Conservation (phyloP, 192 early-diverging fungal species). For the Entomortierella chlamydospora region DNA sequence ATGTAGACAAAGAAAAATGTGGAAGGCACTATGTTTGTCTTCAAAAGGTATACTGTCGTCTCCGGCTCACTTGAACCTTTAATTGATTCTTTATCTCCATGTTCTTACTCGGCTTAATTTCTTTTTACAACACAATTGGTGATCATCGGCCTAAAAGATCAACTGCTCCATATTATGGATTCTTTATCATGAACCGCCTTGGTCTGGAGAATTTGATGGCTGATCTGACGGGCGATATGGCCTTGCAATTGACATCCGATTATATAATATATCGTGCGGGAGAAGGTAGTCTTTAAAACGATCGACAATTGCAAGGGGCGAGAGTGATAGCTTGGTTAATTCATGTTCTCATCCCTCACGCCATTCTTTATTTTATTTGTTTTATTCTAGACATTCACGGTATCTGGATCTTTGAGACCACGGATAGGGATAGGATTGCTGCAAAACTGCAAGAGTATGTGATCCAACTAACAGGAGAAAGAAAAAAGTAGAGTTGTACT, state of each 20-base stretch:
- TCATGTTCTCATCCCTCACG: too few relatives aligned
- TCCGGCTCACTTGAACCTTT: too few relatives aligned
- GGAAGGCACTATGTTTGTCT: slow-evolving; percentile 93
- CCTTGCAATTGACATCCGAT: slow-evolving; percentile 83
- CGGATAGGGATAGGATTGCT: slow-evolving; percentile 73
- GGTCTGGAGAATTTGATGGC: slow-evolving; percentile 84
- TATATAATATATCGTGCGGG: slow-evolving; percentile 88
- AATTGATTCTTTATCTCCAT: neutral
- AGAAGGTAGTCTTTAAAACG: slow-evolving; percentile 59
- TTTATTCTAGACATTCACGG: slow-evolving; percentile 65
- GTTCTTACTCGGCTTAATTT: neutral
- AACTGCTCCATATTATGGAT: slow-evolving; percentile 72
- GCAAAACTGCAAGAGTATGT: slow-evolving; percentile 61
- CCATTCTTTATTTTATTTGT: neutral
- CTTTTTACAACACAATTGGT: neutral
- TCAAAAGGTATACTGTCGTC: slow-evolving; percentile 77
- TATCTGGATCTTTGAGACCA: slow-evolving; percentile 82
- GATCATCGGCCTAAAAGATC: slow-evolving; percentile 40
- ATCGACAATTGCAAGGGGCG: too few relatives aligned
- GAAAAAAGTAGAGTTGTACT: neutral
- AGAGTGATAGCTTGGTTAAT: too few relatives aligned
- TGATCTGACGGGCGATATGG: slow-evolving; percentile 74
- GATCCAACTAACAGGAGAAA: too few relatives aligned
- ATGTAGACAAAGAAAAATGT: slow-evolving; percentile 86
- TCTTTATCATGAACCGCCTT: slow-evolving; percentile 91